Evolutionary conservation across 352 stramenopile species (phyloP), one percentile per base, ranked within the genome.

Genomic region (Phytophthora crassamura): DNA sequence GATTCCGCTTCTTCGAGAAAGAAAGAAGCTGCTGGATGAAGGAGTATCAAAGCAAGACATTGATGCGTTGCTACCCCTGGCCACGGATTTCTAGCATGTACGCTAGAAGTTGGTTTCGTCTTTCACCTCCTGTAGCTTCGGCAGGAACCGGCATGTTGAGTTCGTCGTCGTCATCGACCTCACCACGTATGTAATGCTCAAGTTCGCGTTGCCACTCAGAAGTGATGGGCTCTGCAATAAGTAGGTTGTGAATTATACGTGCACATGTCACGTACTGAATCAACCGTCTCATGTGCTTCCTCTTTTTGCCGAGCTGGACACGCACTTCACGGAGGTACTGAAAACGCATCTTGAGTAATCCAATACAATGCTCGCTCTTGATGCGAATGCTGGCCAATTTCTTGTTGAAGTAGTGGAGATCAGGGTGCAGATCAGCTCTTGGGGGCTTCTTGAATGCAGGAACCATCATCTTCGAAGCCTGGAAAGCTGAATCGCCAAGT

Each of bases 351-450:
- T 68, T 75, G 1, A 75, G 20, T 8, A 72, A 32, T 0, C 55
- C 61, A 16, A 72, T 75, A 15, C 35, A 68, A 14, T 72, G 67
- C 25, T 75, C 67, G 7, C 54, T 65, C 35, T 67, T 75, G 6
- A 67, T 71, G 1, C 67, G 34, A 30, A 33, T 22, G 2, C 51
- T 64, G 4, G 48, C 67, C 15, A 75, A 34, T 14, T 59, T 8
- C 5, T 16, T 60, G 42, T 71, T 71, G 51, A 75, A 71, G 11
- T 65, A 71, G 6, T 18, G 28, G 10, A 52, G 22, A 16, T 64
- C n/a, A 14, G 40, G 48, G 34, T 74, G 46, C 4, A 74, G 11
- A 14, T 58, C 36, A 18, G 34, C 39, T 5, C 57, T 50, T 14
- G 59, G 46, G 0, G 43, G 32, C 22, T 69, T 67, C 41, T 71